Evolutionary conservation across 2,329 filamentous ascomycete genomes (phyloP).

Genomic region (Beauveria bassiana): DNA sequence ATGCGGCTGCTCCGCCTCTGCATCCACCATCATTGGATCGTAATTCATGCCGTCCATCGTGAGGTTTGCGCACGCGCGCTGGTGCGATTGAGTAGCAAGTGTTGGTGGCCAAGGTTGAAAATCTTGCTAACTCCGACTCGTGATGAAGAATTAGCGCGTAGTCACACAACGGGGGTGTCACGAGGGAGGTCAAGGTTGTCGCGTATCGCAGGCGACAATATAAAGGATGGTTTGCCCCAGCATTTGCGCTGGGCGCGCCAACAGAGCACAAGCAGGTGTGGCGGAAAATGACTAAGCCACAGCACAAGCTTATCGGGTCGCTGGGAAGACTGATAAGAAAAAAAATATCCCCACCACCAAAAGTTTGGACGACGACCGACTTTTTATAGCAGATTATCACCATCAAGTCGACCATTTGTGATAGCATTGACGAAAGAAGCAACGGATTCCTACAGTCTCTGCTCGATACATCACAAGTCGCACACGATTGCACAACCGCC

Average conservation of each 20-base stretch:
- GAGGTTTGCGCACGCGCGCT: conserved; percentile 10
- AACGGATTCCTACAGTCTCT: neutral
- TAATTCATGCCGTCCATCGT: conserved; percentile 47
- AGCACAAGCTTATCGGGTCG: conserved; percentile 2
- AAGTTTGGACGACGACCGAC: neutral
- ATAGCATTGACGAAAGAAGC: neutral
- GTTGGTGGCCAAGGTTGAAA: neutral
- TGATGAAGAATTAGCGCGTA: neutral
- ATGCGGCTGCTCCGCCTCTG: conserved; percentile 46
- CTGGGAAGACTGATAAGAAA: conserved; percentile 5
- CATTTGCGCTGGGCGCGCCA: neutral
- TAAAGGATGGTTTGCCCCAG: neutral
- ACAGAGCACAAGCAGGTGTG: neutral
- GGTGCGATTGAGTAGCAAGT: neutral
- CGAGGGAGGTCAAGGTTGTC: neutral
- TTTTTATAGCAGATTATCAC: neutral
- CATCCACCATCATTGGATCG: conserved; percentile 53
- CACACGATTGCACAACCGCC: neutral
- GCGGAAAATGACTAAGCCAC: conserved; percentile 11
- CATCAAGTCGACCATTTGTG: neutral
- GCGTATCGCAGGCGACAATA: neutral
- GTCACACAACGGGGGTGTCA: neutral
- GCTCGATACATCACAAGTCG: neutral
- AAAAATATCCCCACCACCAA: conserved; percentile 11
- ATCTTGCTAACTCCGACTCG: neutral